Base-by-base conservation (phyloP, 345 rosid genomes). In the Linum lewisii region DNA sequence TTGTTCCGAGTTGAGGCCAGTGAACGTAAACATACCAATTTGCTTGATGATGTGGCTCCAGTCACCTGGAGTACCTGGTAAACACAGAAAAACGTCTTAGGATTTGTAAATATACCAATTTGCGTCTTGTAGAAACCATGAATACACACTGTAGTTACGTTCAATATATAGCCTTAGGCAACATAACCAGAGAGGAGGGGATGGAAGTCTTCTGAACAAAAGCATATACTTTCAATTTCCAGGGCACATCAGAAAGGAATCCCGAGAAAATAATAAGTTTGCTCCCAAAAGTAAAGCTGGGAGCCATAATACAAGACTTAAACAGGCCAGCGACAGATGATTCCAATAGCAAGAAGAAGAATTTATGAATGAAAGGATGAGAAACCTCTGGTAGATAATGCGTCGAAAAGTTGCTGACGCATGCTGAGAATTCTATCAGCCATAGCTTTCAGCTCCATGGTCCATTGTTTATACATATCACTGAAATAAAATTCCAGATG, bases 11-110 rank as follows among this genome's bases (percentile, higher is more conserved):
- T 78, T 83, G 72, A 85, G 63, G 18, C 95, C 92, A 16, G 87
- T 75, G 82, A 84, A 85, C 16, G 87, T 79, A 65, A 81, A 87
- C 95, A 87, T 83, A 61, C 92, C 87, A n/a, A 87, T 82, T 76
- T 84, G 92, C 69, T 79, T 80, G 51, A 72, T 70, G 60, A 85
- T 78, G 79, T 87, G 95, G 75, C 77, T 82, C 95, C 92, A 87
- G 62, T 85, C 87, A 68, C 95, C 95, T 23, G 82, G 82, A 18
- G 86, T 81, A 26, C 85, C 88, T 84, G 80, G 56, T 61, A 21
- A 38, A 45, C n/a, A 15, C 8, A 11, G 51, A 1, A 23, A n/a
- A 58, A 6, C 23, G 16, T n/a, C 25, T 44, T 18, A 7, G 14
- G 42, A 19, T 63, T 25, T 5, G 23, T n/a, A n/a, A n/a, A n/a